phyloP scores from a whole-genome alignment of 1,284 basidiomycete genomes.

The Psilocybe mexicana region DNA sequence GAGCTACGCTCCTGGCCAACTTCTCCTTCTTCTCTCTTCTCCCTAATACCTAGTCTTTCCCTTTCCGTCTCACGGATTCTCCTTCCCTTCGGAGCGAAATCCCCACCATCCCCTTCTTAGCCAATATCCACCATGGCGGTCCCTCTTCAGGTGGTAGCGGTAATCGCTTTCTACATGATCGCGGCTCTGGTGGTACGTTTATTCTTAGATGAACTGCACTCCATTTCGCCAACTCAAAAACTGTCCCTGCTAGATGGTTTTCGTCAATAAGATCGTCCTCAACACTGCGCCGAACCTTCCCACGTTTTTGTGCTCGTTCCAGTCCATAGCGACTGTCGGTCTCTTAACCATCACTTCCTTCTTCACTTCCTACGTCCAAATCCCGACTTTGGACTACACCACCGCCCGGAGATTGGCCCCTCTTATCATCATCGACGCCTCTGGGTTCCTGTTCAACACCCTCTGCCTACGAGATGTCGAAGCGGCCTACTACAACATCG shows the following conservation, averaged over 20 bases:
- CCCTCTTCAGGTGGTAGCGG: conserved; percentile 47
- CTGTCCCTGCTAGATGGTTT: conserved; percentile 43
- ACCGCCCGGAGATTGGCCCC: conserved; percentile 47
- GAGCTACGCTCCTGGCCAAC: neutral
- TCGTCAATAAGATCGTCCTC: conserved; percentile 60
- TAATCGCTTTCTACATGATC: conserved; percentile 64
- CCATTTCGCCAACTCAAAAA: neutral
- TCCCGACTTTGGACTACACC: conserved; percentile 31
- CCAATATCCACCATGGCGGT: conserved; percentile 5
- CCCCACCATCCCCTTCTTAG: neutral
- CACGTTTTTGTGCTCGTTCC: conserved; percentile 58
- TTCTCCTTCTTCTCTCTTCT: neutral
- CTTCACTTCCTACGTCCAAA: conserved; percentile 32
- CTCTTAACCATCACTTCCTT: conserved; percentile 46
- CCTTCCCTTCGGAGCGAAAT: neutral
- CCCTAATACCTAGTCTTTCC: neutral
- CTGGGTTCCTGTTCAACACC: conserved; percentile 63
- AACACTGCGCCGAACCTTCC: conserved; percentile 56
- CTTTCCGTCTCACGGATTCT: neutral
- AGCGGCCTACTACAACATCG: conserved; percentile 65
- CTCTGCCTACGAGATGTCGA: conserved; percentile 62
- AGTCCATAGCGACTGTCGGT: conserved; percentile 55
- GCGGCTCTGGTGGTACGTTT: conserved; percentile 56
- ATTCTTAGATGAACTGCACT: neutral
- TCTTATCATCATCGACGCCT: conserved; percentile 50